Base-by-base conservation (phyloP, 2,329 filamentous ascomycete species). In the Diplodia seriata region DNA sequence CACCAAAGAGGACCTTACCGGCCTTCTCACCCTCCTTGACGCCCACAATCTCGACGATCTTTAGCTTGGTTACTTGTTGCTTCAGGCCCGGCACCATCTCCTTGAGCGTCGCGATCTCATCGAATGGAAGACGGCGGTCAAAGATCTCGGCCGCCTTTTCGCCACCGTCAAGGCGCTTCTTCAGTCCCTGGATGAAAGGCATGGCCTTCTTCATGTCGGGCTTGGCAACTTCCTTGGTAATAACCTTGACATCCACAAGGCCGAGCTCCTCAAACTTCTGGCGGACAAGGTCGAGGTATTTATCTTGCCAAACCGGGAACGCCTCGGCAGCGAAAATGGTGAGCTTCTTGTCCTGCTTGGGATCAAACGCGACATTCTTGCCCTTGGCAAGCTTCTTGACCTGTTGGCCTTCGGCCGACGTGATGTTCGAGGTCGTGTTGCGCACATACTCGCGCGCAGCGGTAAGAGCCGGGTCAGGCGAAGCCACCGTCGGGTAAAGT, bases 181-280 rank as follows among this genome's bases (percentile, higher is more conserved):
- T 97, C 69, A 98, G 83, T 7, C 79, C 82, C 82, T 98, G 94
- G 61, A 97, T 90, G 76, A 97, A 98, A 0, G 95, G 95, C 94
- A 98, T 98, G 2, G 93, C 94, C 82, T 96, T 95, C 88, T 98
- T 99, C 86, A 93, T 93, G 81, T 96, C 92, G 76, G 93, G 85
- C 84, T 97, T 97, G 73, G 88, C 89, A 68, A 97, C 90, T 76
- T 89, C 87, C 72, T 88, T 89, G 74, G 89, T 91, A 56, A 97
- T 83, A 68, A 87, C 88, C 83, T 96, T 97, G 78, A 96, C 92
- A 76, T 97, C 90, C 71, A 91, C 89, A 71, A 91, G 83, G 71
- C 82, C 87, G 57, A 85, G 73, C 20, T 85, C 79, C 69, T 91
- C 85, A 81, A 93, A 93, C 70, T 88, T 83, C 74, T 91, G 86